Evolutionary conservation across 352 stramenopile genomes (phyloP), one percentile per base, ranked within the genome.

Genomic region (Phytophthora podocarpi): DNA sequence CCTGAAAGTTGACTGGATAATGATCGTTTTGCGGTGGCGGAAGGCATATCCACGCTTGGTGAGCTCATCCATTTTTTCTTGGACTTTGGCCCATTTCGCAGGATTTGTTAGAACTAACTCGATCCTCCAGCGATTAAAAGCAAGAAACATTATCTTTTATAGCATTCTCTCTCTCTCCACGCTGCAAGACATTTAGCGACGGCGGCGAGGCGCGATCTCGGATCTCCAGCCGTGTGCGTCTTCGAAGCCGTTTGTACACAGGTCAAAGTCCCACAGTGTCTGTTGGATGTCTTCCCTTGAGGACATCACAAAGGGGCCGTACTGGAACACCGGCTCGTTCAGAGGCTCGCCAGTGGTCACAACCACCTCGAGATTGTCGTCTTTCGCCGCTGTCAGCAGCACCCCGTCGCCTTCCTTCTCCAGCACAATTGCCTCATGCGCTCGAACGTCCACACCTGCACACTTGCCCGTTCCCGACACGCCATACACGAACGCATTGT

Each of bases 51-150:
- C 74, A 20, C 82, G 78, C 18, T 91, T 82, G 0, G 83, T 80
- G 1, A 95, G 61, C 39, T 95, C 85, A 37, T 93, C 80, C 5
- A 95, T 83, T 72, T 95, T 95, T 40, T 93, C 85, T 40, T 88
- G 77, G 1, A 95, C 82, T 1, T n/a, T n/a, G n/a, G n/a, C n/a
- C n/a, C n/a, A n/a, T n/a, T n/a, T n/a, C n/a, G n/a, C n/a, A n/a
- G n/a, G n/a, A n/a, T n/a, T n/a, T n/a, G n/a, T n/a, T n/a, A n/a
- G n/a, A n/a, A n/a, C n/a, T n/a, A n/a, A n/a, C n/a, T n/a, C n/a
- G n/a, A n/a, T n/a, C n/a, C n/a, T n/a, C n/a, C n/a, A n/a, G n/a
- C n/a, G n/a, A n/a, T n/a, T n/a, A n/a, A n/a, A n/a, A n/a, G n/a
- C n/a, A n/a, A n/a, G n/a, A n/a, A n/a, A n/a, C n/a, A n/a, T n/a